A percentile compares a stretch with the other conserved stretches of the same genome.
Evolutionary conservation across 2,329 filamentous ascomycete species (phyloP).

Genomic region (Fusarium robinianum): DNA sequence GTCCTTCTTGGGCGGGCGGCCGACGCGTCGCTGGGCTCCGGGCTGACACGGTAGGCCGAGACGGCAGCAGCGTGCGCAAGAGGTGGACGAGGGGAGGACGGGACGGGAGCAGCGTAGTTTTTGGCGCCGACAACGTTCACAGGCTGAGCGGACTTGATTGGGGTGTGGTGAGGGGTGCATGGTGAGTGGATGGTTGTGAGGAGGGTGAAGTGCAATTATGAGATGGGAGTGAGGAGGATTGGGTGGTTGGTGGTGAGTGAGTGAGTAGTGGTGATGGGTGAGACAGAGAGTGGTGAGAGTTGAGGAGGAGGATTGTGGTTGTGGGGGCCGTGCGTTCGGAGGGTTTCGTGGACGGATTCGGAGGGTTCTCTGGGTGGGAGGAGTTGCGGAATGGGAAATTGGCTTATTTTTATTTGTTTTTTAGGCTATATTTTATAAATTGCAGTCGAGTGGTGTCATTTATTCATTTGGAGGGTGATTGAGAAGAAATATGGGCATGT

Average conservation of each 20-base stretch:
- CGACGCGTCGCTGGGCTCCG: conserved; percentile 40
- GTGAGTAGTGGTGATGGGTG: too few relatives aligned
- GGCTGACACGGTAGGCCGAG: conserved; percentile 37
- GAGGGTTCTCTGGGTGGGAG: conserved; percentile 19
- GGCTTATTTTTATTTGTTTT: neutral
- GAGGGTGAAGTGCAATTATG: neutral
- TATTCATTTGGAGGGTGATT: too few relatives aligned
- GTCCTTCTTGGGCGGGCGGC: conserved; percentile 36
- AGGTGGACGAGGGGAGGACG: conserved; percentile 18
- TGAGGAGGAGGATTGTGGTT: neutral
- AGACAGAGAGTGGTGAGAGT: neutral
- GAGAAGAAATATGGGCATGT: too few relatives aligned
- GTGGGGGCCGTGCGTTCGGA: conserved; percentile 19
- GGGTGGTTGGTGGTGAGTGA: too few relatives aligned
- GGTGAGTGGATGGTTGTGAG: neutral
- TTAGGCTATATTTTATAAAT: neutral
- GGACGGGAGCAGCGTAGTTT: conserved; percentile 41
- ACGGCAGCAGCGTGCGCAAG: conserved; percentile 38
- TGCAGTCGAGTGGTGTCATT: too few relatives aligned
- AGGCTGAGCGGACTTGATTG: conserved; percentile 41
- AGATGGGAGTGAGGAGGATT: neutral
- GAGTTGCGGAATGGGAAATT: conserved; percentile 1
- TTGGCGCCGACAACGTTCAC: conserved; percentile 41
- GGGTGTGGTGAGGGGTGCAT: conserved; percentile 36
- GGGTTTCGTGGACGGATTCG: conserved; percentile 22